Percentiles rank a stretch among this genome's conserved stretches.
Conservation (phyloP, 768 basidiomycete genomes). For the Boletus pseudopeckii region DNA sequence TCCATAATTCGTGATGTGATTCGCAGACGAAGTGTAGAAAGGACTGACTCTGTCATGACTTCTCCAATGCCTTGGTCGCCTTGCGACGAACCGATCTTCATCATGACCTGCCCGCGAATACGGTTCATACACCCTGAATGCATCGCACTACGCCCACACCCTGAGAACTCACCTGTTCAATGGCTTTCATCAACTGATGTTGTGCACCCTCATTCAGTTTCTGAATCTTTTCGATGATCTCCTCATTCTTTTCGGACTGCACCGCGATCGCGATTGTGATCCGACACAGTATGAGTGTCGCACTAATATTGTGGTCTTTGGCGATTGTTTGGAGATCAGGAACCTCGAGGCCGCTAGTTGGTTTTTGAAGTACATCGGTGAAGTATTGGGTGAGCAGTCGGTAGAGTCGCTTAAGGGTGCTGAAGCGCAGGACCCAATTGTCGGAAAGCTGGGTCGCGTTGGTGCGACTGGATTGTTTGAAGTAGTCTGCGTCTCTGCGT, state of each 20-base stretch:
- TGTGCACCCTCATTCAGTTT: slow-evolving; percentile 78
- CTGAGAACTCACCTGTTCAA: slow-evolving; percentile 69
- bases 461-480: slow-evolving; percentile 57
- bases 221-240: slow-evolving; percentile 88
- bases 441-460: slow-evolving; percentile 63
- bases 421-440: slow-evolving; percentile 89
- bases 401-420: slow-evolving; percentile 78
- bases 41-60: slow-evolving; percentile 76
- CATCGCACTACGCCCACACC: background rate
- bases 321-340: slow-evolving; percentile 86
- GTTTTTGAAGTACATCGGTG: slow-evolving; percentile 77
- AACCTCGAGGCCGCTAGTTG: slow-evolving; percentile 73
- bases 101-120: slow-evolving; percentile 58
- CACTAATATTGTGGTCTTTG: slow-evolving; percentile 63
- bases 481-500: slow-evolving; percentile 74
- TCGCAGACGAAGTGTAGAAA: slow-evolving; percentile 1
- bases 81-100: slow-evolving; percentile 56
- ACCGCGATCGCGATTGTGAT: slow-evolving; percentile 83
- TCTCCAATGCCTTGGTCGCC: slow-evolving; percentile 50
- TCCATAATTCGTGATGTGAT: slow-evolving; percentile 10
- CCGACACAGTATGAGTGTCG: slow-evolving; percentile 73
- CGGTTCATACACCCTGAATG: background rate
- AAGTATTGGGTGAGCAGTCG: slow-evolving; percentile 88
- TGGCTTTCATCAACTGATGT: slow-evolving; percentile 88
- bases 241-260: slow-evolving; percentile 84